These are phyloP conservation scores for Excoecaria agallocha DNA, from an alignment of 345 rosid genomes.

Conservation along the genomic window DNA sequence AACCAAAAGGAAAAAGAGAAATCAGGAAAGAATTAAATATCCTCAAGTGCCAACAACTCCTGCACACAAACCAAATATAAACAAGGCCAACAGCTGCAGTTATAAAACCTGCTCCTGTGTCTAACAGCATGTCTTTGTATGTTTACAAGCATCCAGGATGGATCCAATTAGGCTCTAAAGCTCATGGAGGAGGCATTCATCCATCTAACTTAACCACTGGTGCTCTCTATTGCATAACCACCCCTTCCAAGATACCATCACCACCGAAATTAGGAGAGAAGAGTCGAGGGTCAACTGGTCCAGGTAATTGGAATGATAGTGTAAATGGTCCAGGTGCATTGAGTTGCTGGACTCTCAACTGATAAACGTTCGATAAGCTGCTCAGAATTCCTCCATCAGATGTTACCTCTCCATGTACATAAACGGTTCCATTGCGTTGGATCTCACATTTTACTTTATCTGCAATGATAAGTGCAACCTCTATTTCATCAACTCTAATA, in stretches of 20 bases:
- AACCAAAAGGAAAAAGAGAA: no score
- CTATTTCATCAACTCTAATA: neutral
- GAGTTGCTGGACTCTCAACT: slow-evolving; percentile 48
- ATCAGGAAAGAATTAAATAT: no score
- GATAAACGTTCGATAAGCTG: slow-evolving; percentile 28
- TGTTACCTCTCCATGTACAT: slow-evolving; percentile 41
- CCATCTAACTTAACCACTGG: neutral
- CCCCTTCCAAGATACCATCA: slow-evolving; percentile 68
- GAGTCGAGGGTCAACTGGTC: slow-evolving; percentile 73
- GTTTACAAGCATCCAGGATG: neutral
- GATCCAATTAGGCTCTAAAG: neutral
- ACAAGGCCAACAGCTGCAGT: no score
- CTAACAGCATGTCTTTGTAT: no score
- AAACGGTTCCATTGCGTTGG: slow-evolving; percentile 53
- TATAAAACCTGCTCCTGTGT: no score
- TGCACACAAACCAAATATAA: no score
- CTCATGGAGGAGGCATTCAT: neutral
- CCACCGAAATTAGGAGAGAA: slow-evolving; percentile 39
- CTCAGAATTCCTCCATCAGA: slow-evolving; percentile 34
- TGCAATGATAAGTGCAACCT: slow-evolving; percentile 24
- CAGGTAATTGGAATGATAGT: slow-evolving; percentile 60
- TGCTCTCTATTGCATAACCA: slow-evolving; percentile 39
- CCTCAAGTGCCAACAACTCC: no score
- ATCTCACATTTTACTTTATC: slow-evolving; percentile 58
- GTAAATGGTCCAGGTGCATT: slow-evolving; percentile 60